Evolutionary conservation across 2,329 filamentous ascomycete species (phyloP).

Genomic region (Claviceps spartinae): DNA sequence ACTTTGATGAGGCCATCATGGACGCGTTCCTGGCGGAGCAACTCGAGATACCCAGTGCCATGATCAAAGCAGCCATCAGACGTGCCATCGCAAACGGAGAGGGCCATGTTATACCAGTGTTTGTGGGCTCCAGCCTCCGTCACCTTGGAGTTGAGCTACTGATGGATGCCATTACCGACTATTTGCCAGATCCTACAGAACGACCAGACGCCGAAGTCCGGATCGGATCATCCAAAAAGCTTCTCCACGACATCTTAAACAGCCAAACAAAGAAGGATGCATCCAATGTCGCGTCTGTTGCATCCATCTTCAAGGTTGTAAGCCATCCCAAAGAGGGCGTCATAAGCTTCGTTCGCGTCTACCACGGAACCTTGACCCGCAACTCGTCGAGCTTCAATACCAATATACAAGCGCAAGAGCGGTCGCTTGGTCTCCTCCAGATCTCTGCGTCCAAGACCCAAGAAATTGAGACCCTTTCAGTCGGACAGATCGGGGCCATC

Average conservation of each 20-base stretch:
- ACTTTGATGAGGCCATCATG: slow-evolving; percentile 76
- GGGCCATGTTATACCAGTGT: slow-evolving; percentile 69
- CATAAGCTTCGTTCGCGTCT: slow-evolving; percentile 83
- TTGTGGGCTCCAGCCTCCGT: slow-evolving; percentile 82
- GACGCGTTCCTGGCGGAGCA: slow-evolving; percentile 70
- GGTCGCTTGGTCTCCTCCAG: slow-evolving; percentile 67
- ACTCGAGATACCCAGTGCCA: slow-evolving; percentile 54
- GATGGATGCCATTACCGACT: slow-evolving; percentile 75
- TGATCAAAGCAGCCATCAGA: slow-evolving; percentile 62
- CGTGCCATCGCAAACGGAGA: slow-evolving; percentile 53
- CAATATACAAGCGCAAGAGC: slow-evolving; percentile 64
- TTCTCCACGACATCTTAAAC: slow-evolving; percentile 24
- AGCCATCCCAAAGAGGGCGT: slow-evolving; percentile 76
- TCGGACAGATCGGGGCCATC: slow-evolving; percentile 89
- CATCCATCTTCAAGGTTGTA: slow-evolving; percentile 87
- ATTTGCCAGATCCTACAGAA: slow-evolving; percentile 72
- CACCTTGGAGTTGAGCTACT: slow-evolving; percentile 91
- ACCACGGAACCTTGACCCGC: slow-evolving; percentile 65
- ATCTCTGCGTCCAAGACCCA: slow-evolving; percentile 83
- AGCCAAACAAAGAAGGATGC: slow-evolving; percentile 22
- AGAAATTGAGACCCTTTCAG: slow-evolving; percentile 64
- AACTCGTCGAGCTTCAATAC: slow-evolving; percentile 78
- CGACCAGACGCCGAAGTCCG: slow-evolving; percentile 67
- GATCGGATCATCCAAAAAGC: slow-evolving; percentile 39
- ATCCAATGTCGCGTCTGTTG: slow-evolving; percentile 31